phyloP scores from a whole-genome alignment of 1,284 basidiomycete species.

The Puccinia brachypodii region DNA sequence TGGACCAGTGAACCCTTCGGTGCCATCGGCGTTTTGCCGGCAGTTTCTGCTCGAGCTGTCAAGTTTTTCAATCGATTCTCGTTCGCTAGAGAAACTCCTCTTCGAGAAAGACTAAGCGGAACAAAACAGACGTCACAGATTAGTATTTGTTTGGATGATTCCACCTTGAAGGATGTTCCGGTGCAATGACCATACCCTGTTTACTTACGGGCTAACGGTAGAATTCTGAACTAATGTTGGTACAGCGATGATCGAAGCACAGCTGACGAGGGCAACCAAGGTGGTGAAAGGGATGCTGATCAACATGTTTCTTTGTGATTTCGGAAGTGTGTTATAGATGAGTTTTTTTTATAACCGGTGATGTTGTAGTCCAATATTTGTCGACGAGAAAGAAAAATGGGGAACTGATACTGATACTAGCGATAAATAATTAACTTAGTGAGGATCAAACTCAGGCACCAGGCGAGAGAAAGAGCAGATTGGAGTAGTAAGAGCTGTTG shows the following conservation, averaged over 20 bases:
- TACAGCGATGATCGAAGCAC: neutral
- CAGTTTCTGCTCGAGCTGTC: neutral
- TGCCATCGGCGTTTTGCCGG: neutral
- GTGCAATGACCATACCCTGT: neutral
- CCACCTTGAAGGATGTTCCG: neutral
- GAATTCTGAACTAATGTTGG: neutral
- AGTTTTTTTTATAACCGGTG: neutral
- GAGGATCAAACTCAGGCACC: constrained; percentile 7
- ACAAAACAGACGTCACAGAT: neutral
- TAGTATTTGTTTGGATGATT: neutral
- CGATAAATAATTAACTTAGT: neutral
- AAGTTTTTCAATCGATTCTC: constrained; percentile 1
- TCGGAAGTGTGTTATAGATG: neutral
- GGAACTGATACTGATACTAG: neutral
- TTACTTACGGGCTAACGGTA: neutral
- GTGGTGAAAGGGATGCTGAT: constrained; percentile 8
- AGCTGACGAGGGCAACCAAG: constrained; percentile 15
- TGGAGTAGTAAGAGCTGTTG: neutral
- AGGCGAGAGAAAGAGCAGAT: constrained; percentile 2
- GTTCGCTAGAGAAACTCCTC: neutral
- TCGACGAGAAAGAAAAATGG: neutral
- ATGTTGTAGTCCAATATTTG: too few relatives aligned
- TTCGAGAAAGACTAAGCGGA: neutral
- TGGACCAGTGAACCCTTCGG: neutral
- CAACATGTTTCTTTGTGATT: constrained; percentile 1